Evolutionary conservation across 768 basidiomycete species (phyloP).

Genomic region (Galerina sulciceps): DNA sequence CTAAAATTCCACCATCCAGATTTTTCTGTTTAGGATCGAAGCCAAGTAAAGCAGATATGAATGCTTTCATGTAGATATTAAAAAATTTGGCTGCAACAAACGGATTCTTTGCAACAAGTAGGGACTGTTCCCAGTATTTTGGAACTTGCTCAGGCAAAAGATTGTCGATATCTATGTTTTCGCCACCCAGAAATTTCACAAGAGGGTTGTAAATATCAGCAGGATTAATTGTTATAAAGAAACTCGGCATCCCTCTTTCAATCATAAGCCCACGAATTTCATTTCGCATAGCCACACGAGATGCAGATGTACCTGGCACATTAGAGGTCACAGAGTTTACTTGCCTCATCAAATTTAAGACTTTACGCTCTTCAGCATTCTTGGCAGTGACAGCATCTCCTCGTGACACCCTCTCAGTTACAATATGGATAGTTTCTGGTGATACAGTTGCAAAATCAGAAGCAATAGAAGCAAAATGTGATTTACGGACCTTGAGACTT

Average conservation of each 20-base stretch:
- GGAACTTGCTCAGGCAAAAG: slow-evolving; percentile 29
- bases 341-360: slow-evolving; percentile 22
- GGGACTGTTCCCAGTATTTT: slow-evolving; percentile 32
- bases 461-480: slow-evolving; percentile 29
- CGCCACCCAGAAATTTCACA: slow-evolving; percentile 40
- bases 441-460: slow-evolving; percentile 25
- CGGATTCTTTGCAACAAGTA: slow-evolving; percentile 44
- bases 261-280: slow-evolving; percentile 39
- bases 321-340: slow-evolving; percentile 16
- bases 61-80: slow-evolving; percentile 39
- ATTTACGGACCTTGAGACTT: slow-evolving; percentile 29
- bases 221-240: slow-evolving; percentile 51
- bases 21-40: slow-evolving; percentile 15
- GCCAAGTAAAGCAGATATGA: slow-evolving; percentile 32
- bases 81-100: slow-evolving; percentile 44
- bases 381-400: slow-evolving; percentile 21
- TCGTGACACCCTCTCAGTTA: slow-evolving; percentile 21
- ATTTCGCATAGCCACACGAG: slow-evolving; percentile 34
- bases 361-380: slow-evolving; percentile 31
- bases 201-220: slow-evolving; percentile 45
- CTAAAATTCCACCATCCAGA: slow-evolving; percentile 33
- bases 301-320: slow-evolving; percentile 34
- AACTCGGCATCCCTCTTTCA: slow-evolving; percentile 38
- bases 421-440: slow-evolving; percentile 23
- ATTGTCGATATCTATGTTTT: slow-evolving; percentile 38